These are phyloP conservation scores for Cucurbita maxima DNA, from an alignment of 306 rosid genomes.

Conservation along the genomic window DNA sequence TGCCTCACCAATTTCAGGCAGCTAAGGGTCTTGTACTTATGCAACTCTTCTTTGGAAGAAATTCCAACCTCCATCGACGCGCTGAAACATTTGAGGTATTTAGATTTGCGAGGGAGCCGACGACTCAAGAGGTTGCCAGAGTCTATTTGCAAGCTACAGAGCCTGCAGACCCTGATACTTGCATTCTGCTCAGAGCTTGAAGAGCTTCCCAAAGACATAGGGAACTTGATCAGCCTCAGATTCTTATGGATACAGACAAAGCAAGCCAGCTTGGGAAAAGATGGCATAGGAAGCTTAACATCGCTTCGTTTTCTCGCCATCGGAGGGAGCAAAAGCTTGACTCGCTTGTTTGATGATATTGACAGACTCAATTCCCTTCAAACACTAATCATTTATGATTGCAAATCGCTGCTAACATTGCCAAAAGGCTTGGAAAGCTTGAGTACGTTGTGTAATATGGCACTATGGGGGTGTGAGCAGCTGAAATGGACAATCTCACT, in stretches of 20 bases:
- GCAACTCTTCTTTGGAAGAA: background rate
- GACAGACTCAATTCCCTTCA: background rate
- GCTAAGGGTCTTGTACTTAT: background rate
- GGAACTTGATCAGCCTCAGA: slow-evolving; percentile 10
- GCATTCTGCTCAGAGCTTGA: background rate
- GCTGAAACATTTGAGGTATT: slow-evolving; percentile 4
- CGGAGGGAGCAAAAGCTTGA: background rate
- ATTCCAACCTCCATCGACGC: slow-evolving; percentile 4
- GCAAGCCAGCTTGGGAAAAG: background rate
- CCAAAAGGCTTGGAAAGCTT: background rate
- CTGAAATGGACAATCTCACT: background rate
- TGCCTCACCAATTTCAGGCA: background rate
- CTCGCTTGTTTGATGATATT: background rate
- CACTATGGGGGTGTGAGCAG: background rate
- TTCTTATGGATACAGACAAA: background rate
- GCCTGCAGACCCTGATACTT: background rate
- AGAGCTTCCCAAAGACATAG: slow-evolving; percentile 7
- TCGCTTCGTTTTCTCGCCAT: background rate
- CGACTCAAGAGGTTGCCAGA: slow-evolving; percentile 5
- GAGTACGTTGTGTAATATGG: background rate
- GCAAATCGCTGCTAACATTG: background rate
- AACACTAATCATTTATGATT: background rate
- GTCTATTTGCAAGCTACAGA: slow-evolving; percentile 8
- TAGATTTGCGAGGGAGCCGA: background rate
- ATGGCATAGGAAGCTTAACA: background rate